Percentiles rank a stretch among this genome's conserved stretches.
Evolutionary conservation across 805 yeast species (phyloP).

Genomic region (Ogataea polymorpha): DNA sequence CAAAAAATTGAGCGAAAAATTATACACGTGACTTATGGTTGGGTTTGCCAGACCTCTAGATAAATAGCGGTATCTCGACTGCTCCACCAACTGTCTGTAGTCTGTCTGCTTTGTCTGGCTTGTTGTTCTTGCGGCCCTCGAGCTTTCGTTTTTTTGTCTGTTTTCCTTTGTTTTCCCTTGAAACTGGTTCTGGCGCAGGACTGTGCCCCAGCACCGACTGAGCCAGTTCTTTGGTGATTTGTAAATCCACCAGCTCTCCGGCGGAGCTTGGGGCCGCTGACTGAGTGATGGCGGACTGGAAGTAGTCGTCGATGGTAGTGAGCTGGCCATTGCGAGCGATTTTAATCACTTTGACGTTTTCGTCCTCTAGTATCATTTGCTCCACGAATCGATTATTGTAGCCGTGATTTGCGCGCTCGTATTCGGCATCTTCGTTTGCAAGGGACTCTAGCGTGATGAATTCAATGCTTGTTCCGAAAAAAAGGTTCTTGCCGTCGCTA

Average conservation of each 20-base stretch:
- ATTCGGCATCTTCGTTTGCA: constrained; percentile 20
- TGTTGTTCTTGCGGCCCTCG: constrained; percentile 5
- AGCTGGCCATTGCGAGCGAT: constrained; percentile 28
- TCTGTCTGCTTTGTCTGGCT: constrained; percentile 21
- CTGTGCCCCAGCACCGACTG: constrained; percentile 25
- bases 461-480: constrained; percentile 31
- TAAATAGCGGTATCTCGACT: constrained; percentile 43
- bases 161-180: not conserved
- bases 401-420: constrained; percentile 16
- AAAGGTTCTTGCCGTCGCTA: constrained; percentile 16
- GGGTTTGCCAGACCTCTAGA: constrained; percentile 23
- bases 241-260: constrained; percentile 10
- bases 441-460: constrained; percentile 30
- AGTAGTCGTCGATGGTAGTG: constrained; percentile 31
- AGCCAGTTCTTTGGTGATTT: constrained; percentile 28
- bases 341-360: constrained; percentile 28
- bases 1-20: constrained; percentile 4
- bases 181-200: constrained; percentile 6
- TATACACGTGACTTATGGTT: constrained; percentile 13
- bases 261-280: constrained; percentile 1
- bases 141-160: constrained; percentile 7
- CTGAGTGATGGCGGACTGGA: constrained; percentile 4
- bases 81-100: constrained; percentile 41
- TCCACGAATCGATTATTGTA: constrained; percentile 29
- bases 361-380: constrained; percentile 33